A percentile compares a stretch with the other conserved stretches of the same genome.
Evolutionary conservation across 2,329 filamentous ascomycete genomes (phyloP).

Genomic region (Aureobasidium sp.): DNA sequence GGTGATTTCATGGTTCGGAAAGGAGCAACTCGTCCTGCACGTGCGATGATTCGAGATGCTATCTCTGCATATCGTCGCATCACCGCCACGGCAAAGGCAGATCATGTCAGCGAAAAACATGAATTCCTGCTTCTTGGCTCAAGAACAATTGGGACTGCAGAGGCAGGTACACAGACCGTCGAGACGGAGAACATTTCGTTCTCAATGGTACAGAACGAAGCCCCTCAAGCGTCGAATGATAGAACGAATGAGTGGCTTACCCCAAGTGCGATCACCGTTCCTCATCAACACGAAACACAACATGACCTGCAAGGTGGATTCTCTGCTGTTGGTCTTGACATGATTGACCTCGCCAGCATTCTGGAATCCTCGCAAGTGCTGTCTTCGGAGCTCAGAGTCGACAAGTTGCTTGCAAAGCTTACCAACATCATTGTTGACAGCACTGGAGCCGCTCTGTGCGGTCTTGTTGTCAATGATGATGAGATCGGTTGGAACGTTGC

Average conservation of each 20-base stretch:
- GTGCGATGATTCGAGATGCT: conserved; percentile 59
- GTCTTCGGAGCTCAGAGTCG: conserved; percentile 67
- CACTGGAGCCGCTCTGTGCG: conserved; percentile 64
- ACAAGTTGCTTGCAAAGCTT: conserved; percentile 70
- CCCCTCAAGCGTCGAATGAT: conserved; percentile 33
- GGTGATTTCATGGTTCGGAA: conserved; percentile 60
- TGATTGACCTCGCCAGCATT: conserved; percentile 74
- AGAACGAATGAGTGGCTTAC: conserved; percentile 40
- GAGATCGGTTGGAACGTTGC: conserved; percentile 61
- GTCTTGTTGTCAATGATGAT: conserved; percentile 64
- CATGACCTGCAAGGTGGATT: conserved; percentile 46
- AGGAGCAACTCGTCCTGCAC: conserved; percentile 57
- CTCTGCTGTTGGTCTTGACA: conserved; percentile 60
- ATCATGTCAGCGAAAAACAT: conserved; percentile 59
- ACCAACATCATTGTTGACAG: conserved; percentile 73
- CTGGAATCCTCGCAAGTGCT: conserved; percentile 71
- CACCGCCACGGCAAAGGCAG: conserved; percentile 60
- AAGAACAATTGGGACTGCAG: conserved; percentile 49
- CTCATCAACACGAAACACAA: conserved; percentile 26
- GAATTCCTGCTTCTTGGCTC: conserved; percentile 57
- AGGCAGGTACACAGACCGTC: conserved; percentile 60
- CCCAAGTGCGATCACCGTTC: conserved; percentile 26
- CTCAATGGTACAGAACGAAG: conserved; percentile 36
- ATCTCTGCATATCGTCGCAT: conserved; percentile 60
- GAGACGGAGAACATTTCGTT: conserved; percentile 33